phyloP scores from a whole-genome alignment of 1,284 basidiomycete species.

The Cryptococcus sp. region DNA sequence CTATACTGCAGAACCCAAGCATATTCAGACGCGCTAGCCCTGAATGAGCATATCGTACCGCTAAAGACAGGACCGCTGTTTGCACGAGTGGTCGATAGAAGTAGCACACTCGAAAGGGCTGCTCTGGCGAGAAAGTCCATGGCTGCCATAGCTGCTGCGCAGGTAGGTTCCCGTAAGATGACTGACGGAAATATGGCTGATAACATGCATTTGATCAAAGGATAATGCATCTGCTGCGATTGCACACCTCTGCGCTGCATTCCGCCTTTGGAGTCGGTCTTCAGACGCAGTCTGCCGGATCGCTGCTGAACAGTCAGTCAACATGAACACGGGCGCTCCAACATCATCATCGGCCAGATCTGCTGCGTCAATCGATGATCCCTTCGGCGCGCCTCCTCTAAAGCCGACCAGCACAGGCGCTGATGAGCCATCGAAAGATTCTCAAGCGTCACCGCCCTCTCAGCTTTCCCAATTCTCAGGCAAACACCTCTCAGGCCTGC shows the following conservation, averaged over 20 bases:
- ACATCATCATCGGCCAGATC: conserved; percentile 17
- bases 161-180: conserved; percentile 56
- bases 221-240: conserved; percentile 66
- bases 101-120: conserved; percentile 64
- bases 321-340: conserved; percentile 27
- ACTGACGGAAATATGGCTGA: conserved; percentile 3
- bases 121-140: conserved; percentile 70
- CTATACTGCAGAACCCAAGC: no score
- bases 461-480: conserved; percentile 23
- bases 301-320: conserved; percentile 31
- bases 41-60: conserved; percentile 51
- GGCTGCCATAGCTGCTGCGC: conserved; percentile 66
- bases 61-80: conserved; percentile 23
- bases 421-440: conserved; percentile 40
- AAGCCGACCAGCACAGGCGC: conserved; percentile 35
- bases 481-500: conserved; percentile 60
- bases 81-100: conserved; percentile 61
- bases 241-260: conserved; percentile 65
- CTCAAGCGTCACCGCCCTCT: conserved; percentile 30
- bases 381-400: conserved; percentile 22
- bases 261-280: conserved; percentile 78
- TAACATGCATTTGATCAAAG: conserved; percentile 53
- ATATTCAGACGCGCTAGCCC: no score
- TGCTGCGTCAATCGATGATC: conserved; percentile 22
- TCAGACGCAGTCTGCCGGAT: conserved; percentile 69